Percentiles rank a stretch among this genome's conserved stretches.
phyloP scores from a whole-genome alignment of 1,139 yeast genomes.

The Sugiyamaella japonica region DNA sequence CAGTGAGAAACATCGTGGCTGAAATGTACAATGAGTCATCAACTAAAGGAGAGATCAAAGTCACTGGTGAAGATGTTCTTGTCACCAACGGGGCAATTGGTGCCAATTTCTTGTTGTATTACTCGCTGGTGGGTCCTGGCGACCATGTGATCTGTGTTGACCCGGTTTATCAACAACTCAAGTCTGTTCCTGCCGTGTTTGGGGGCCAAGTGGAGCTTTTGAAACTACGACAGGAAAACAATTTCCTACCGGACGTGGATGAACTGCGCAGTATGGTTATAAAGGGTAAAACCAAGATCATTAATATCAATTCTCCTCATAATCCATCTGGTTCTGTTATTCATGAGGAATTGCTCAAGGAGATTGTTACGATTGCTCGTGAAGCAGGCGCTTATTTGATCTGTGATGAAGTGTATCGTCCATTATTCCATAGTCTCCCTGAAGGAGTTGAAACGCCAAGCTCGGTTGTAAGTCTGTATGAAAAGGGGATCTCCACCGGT shows the following conservation, averaged over 20 bases:
- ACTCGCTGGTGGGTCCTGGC: constrained; percentile 49
- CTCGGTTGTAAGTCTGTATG: constrained; percentile 49
- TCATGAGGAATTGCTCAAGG: constrained; percentile 40
- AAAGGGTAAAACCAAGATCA: constrained; percentile 45
- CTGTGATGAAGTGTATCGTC: constrained; percentile 60
- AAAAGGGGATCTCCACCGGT: constrained; percentile 50
- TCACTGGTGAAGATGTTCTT: constrained; percentile 44
- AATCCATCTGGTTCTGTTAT: constrained; percentile 57
- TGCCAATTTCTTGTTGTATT: constrained; percentile 53
- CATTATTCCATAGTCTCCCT: constrained; percentile 48
- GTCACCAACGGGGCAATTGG: constrained; percentile 62
- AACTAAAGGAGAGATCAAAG: constrained; percentile 22
- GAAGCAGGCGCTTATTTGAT: constrained; percentile 43
- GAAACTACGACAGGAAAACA: constrained; percentile 41
- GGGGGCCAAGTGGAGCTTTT: constrained; percentile 48
- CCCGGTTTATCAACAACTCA: constrained; percentile 56
- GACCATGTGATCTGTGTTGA: constrained; percentile 54
- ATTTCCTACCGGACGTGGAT: constrained; percentile 43
- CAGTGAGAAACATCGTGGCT: constrained; percentile 44
- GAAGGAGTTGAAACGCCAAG: constrained; percentile 38
- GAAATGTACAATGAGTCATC: constrained; percentile 42
- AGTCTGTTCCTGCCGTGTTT: constrained; percentile 53
- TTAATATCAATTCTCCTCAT: constrained; percentile 56
- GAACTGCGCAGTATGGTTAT: constrained; percentile 39
- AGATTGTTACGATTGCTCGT: constrained; percentile 47